Evolutionary conservation across 441 rosid species (phyloP).

Genomic region (Brassica balearica): DNA sequence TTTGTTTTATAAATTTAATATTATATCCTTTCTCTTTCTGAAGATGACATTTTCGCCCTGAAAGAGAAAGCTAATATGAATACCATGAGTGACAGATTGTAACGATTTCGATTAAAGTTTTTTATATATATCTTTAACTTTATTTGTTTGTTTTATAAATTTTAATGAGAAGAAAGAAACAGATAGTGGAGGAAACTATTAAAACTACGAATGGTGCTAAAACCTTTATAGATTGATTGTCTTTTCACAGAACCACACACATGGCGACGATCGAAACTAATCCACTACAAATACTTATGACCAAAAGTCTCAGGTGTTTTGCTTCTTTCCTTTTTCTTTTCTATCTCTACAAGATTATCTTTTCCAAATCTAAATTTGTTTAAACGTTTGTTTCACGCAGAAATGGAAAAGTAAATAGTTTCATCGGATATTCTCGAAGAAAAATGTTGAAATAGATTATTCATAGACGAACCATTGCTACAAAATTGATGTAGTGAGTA

Average conservation of each 20-base stretch:
- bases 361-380: not conserved
- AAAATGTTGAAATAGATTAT: not conserved
- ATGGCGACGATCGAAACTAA: constrained; percentile 32
- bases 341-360: not conserved
- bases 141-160: not conserved
- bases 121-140: not conserved
- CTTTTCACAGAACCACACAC: constrained; percentile 46
- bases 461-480: not conserved
- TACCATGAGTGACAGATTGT: not conserved
- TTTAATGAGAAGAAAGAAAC: constrained; percentile 6
- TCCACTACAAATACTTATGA: constrained; percentile 41
- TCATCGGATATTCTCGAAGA: not conserved
- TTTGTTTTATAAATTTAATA: not conserved
- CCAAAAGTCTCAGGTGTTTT: constrained; percentile 51
- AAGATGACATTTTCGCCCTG: not conserved
- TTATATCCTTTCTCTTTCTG: not conserved
- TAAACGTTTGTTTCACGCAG: not conserved
- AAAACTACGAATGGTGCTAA: constrained; percentile 34
- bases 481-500: not conserved
- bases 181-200: constrained; percentile 45
- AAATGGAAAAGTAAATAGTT: not conserved
- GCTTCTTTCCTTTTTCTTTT: not conserved
- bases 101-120: not conserved
- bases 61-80: not conserved
- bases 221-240: constrained; percentile 43